phyloP scores from a whole-genome alignment of 495 filamentous ascomycete genomes.

The Penicillium cataractarum region DNA sequence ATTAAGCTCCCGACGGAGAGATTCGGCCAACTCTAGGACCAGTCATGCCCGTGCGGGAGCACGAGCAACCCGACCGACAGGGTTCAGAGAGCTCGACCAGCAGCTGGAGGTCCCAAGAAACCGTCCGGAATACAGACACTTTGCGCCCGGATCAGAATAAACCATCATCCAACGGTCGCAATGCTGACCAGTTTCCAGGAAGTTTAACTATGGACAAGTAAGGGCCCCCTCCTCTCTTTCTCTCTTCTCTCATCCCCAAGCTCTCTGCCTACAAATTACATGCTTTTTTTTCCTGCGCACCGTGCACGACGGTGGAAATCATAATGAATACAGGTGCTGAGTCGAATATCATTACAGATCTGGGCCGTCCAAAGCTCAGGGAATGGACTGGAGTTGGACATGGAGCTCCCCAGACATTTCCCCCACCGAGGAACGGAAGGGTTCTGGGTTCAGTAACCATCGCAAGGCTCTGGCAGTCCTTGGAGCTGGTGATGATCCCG shows the following conservation, averaged over 20 bases:
- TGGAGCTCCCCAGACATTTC: constrained; percentile 50
- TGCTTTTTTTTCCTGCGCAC: neutral
- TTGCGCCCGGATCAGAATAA: constrained; percentile 25
- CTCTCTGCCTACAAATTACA: neutral
- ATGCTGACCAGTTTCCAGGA: constrained; percentile 34
- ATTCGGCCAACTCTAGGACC: constrained; percentile 22
- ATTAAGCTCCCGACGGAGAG: constrained; percentile 23
- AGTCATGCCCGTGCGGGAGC: constrained; percentile 43
- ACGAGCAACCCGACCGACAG: constrained; percentile 41
- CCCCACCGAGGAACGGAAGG: constrained; percentile 48
- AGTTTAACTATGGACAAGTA: constrained; percentile 44
- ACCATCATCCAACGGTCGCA: constrained; percentile 33
- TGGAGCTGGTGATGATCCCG: constrained; percentile 36
- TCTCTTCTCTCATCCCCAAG: neutral
- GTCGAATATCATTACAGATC: constrained; percentile 23
- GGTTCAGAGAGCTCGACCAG: constrained; percentile 49
- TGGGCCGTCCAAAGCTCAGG: constrained; percentile 24
- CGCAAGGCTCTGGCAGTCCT: constrained; percentile 43
- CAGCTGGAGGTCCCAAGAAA: constrained; percentile 52
- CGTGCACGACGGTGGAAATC: neutral
- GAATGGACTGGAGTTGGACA: constrained; percentile 46
- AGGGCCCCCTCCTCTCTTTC: constrained; percentile 24
- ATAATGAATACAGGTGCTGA: constrained; percentile 1
- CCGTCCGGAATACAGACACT: constrained; percentile 40
- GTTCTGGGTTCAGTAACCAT: constrained; percentile 42